A percentile compares a stretch with the other conserved stretches of the same genome.
These are phyloP conservation scores for Colletotrichum shisoi DNA, from an alignment of 2,329 filamentous ascomycete genomes.

Conservation along the genomic window DNA sequence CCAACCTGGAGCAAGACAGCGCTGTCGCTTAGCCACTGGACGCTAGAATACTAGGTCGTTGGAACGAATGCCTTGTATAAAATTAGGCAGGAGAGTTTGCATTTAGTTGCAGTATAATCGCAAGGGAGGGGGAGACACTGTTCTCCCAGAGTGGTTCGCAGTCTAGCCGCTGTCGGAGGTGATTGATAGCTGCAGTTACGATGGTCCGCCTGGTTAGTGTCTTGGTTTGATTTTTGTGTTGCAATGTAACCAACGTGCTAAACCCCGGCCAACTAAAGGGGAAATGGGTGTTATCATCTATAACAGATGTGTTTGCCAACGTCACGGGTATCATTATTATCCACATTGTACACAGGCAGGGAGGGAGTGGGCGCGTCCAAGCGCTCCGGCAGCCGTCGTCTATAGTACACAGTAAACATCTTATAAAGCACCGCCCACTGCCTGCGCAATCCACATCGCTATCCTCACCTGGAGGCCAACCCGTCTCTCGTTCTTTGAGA, in stretches of 20 bases:
- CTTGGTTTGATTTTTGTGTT: no score
- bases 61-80: no score
- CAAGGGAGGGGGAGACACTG: no score
- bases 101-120: no score
- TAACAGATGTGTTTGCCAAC: neutral
- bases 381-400: neutral
- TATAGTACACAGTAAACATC: neutral
- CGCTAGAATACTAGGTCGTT: no score
- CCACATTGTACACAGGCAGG: neutral
- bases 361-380: neutral
- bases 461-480: slow-evolving; percentile 85
- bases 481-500: slow-evolving; percentile 80
- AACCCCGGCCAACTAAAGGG: neutral
- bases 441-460: slow-evolving; percentile 91
- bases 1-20: neutral
- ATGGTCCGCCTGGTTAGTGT: no score
- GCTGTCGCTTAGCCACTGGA: neutral
- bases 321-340: slow-evolving; percentile 27
- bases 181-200: no score
- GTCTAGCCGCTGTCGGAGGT: no score
- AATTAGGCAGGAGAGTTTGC: no score
- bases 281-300: neutral
- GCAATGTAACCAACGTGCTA: no score
- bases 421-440: slow-evolving; percentile 86
- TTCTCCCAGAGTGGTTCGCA: no score